A percentile compares a stretch with the other conserved stretches of the same genome.
Conservation (phyloP, 441 rosid genomes). For the Mallotus repandus region DNA sequence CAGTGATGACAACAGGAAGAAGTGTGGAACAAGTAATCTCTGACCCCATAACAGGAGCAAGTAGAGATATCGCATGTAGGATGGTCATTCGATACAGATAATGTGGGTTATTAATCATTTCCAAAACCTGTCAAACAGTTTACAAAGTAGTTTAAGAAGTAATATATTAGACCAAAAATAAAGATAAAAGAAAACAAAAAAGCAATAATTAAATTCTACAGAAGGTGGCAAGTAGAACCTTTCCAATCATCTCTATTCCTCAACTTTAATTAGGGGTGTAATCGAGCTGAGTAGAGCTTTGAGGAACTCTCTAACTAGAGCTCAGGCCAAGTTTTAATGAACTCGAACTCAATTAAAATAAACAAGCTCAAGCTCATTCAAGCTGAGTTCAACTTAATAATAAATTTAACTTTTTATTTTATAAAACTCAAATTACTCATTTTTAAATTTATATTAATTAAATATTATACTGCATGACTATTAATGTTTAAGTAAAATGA, state of each 20-base stretch:
- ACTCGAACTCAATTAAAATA: no score
- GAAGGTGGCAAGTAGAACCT: neutral
- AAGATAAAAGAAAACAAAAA: neutral
- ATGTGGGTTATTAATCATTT: constrained; percentile 81
- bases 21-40: constrained; percentile 86
- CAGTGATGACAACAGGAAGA: constrained; percentile 72
- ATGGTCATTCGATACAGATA: constrained; percentile 92
- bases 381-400: no score
- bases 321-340: no score
- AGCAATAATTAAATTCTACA: neutral
- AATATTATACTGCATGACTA: no score
- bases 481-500: no score
- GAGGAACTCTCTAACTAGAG: no score
- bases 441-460: no score
- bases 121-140: constrained; percentile 58
- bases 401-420: no score
- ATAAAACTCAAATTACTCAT: no score
- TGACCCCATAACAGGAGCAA: constrained; percentile 90
- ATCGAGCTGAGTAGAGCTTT: no score
- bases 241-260: neutral
- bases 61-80: constrained; percentile 76
- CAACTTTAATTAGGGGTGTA: no score
- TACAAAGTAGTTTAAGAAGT: constrained; percentile 3
- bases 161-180: neutral
- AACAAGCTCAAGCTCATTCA: no score